Percentiles rank a stretch among this genome's conserved stretches.
Conservation (phyloP, 768 basidiomycete species). For the Cytidiella melzeri region DNA sequence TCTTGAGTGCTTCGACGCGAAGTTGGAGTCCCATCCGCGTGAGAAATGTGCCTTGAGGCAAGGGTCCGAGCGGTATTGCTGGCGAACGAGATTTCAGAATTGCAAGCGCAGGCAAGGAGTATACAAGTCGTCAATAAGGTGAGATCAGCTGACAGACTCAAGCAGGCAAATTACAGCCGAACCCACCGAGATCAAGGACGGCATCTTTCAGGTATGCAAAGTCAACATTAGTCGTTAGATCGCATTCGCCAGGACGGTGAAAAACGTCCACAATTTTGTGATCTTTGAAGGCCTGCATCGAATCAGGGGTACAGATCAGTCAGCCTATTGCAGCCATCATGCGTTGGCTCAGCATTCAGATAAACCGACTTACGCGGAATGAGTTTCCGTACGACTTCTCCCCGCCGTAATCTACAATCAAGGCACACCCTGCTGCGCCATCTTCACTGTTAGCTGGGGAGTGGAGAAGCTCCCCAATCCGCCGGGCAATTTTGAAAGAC, state of each 20-base stretch:
- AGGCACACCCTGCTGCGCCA: conserved; percentile 45
- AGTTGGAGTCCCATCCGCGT: conserved; percentile 66
- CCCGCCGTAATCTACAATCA: conserved; percentile 89
- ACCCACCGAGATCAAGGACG: conserved; percentile 55
- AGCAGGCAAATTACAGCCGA: background rate
- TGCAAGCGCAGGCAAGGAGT: background rate
- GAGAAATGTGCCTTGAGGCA: conserved; percentile 75
- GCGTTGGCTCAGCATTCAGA: background rate
- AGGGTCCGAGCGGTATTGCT: conserved; percentile 55
- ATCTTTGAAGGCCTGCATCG: conserved; percentile 74
- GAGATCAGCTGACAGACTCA: conserved; percentile 2
- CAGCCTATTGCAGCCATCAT: background rate
- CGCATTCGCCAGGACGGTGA: conserved; percentile 77
- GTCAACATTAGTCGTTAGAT: conserved; percentile 96
- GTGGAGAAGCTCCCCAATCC: conserved; percentile 59
- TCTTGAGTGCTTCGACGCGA: conserved; percentile 59
- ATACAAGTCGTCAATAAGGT: conserved; percentile 1
- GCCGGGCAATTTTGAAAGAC: conserved; percentile 60
- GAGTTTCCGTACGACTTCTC: conserved; percentile 63
- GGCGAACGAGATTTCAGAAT: background rate
- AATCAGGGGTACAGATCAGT: background rate
- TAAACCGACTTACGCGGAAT: conserved; percentile 59
- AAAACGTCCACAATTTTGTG: conserved; percentile 86
- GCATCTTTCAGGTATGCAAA: conserved; percentile 85
- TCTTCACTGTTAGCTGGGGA: conserved; percentile 18